A percentile compares a stretch with the other conserved stretches of the same genome.
phyloP scores from a whole-genome alignment of 208 protist species.

The Acanthamoeba castellanii region DNA sequence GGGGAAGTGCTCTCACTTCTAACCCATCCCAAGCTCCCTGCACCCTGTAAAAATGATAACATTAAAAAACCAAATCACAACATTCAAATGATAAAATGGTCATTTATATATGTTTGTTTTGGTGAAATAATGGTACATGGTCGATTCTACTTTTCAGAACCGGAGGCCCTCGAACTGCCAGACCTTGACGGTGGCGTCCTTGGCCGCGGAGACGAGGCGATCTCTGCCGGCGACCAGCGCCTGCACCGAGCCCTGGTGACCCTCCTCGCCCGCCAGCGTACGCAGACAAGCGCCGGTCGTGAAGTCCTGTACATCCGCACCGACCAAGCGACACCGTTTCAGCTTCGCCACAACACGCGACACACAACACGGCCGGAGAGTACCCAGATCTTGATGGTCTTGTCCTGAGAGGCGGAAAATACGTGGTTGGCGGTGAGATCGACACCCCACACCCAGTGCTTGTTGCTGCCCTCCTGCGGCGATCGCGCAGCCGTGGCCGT shows the following conservation, averaged over 20 bases:
- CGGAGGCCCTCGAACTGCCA: slow-evolving; percentile 25
- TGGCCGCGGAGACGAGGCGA: slow-evolving; percentile 39
- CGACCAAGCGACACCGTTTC: not conserved
- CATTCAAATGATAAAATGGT: too few species aligned
- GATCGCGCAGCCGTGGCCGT: not conserved
- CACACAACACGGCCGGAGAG: not conserved
- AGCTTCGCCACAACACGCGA: not conserved
- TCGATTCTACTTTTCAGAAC: too few species aligned
- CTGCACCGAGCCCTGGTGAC: not conserved
- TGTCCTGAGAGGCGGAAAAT: slow-evolving; percentile 66
- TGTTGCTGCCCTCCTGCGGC: not conserved
- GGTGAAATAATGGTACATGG: too few species aligned
- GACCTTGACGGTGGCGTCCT: slow-evolving; percentile 56
- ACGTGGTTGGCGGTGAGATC: not conserved
- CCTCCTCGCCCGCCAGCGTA: slow-evolving; percentile 28
- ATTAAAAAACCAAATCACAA: too few species aligned
- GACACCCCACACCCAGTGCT: slow-evolving; percentile 58
- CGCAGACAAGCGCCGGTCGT: slow-evolving; percentile 11
- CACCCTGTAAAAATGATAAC: too few species aligned
- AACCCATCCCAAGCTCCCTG: too few species aligned
- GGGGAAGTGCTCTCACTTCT: too few species aligned
- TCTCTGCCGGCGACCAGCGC: not conserved
- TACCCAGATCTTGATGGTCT: slow-evolving; percentile 73
- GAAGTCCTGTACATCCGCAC: not conserved
- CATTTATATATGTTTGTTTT: too few species aligned